Conservation (phyloP, 345 rosid genomes). For the Murraya koenigii region DNA sequence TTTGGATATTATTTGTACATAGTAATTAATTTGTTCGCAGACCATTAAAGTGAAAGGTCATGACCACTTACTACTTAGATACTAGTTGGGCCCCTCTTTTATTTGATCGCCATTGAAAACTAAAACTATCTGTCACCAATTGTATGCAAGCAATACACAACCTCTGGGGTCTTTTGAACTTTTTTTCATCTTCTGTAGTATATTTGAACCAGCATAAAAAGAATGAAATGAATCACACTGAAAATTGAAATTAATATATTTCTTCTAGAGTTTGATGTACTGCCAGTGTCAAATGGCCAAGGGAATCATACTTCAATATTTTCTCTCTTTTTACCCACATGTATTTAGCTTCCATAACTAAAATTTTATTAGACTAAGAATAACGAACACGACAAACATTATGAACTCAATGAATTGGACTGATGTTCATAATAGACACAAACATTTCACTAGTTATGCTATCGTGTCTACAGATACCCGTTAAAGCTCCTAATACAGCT, state of each 20-base stretch:
- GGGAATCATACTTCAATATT: not conserved
- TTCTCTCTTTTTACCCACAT: not conserved
- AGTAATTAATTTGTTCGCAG: too few species aligned
- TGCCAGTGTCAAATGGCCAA: not conserved
- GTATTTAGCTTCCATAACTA: not conserved
- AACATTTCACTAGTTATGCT: not conserved
- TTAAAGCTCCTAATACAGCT: slow-evolving; percentile 39
- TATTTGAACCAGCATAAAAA: not conserved
- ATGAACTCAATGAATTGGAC: not conserved
- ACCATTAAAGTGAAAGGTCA: too few species aligned
- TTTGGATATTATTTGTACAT: too few species aligned
- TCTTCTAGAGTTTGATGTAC: not conserved
- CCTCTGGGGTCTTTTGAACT: not conserved
- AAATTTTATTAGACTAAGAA: not conserved
- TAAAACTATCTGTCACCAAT: not conserved
- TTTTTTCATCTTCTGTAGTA: not conserved
- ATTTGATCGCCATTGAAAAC: not conserved
- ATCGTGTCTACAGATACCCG: slow-evolving; percentile 20
- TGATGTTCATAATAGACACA: not conserved
- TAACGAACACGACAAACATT: too few species aligned
- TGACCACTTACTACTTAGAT: not conserved
- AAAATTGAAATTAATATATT: too few species aligned
- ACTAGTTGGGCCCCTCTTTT: not conserved
- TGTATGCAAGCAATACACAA: not conserved
- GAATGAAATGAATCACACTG: not conserved